These are phyloP conservation scores for Geranium rotundifolium DNA, from an alignment of 345 rosid genomes.

Conservation along the genomic window DNA sequence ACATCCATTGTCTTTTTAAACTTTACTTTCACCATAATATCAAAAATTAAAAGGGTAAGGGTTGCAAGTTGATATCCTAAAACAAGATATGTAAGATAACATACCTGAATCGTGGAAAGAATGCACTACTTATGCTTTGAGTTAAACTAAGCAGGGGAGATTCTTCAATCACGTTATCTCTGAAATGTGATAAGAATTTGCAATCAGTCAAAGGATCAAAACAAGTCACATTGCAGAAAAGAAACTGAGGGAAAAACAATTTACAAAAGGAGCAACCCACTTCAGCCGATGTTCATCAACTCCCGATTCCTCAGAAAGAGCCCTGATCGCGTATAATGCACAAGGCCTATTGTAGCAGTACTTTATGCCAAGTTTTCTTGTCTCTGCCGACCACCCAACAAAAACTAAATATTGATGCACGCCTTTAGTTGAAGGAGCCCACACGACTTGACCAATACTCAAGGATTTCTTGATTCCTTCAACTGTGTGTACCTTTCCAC, in stretches of 20 bases:
- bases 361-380: conserved; percentile 83
- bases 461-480: conserved; percentile 61
- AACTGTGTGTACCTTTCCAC: conserved; percentile 61
- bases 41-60: neutral
- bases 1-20: neutral
- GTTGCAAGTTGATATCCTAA: neutral
- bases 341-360: conserved; percentile 78
- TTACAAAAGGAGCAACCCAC: conserved; percentile 29
- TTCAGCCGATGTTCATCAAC: conserved; percentile 26
- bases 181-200: conserved; percentile 16
- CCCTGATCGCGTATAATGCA: conserved; percentile 52
- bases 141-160: conserved; percentile 37
- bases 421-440: conserved; percentile 55
- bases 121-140: conserved; percentile 64
- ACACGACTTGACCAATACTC: conserved; percentile 86
- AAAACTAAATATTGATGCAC: conserved; percentile 53
- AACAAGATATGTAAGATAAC: conserved; percentile 5
- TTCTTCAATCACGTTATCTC: conserved; percentile 41
- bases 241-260: neutral
- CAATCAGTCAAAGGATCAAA: neutral
- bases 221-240: neutral
- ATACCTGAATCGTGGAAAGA: conserved; percentile 76
- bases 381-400: conserved; percentile 71
- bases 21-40: neutral
- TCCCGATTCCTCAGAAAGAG: conserved; percentile 24